These are phyloP conservation scores for Fistulinella cinereoalba DNA, from an alignment of 1,284 basidiomycete species.

Conservation along the genomic window DNA sequence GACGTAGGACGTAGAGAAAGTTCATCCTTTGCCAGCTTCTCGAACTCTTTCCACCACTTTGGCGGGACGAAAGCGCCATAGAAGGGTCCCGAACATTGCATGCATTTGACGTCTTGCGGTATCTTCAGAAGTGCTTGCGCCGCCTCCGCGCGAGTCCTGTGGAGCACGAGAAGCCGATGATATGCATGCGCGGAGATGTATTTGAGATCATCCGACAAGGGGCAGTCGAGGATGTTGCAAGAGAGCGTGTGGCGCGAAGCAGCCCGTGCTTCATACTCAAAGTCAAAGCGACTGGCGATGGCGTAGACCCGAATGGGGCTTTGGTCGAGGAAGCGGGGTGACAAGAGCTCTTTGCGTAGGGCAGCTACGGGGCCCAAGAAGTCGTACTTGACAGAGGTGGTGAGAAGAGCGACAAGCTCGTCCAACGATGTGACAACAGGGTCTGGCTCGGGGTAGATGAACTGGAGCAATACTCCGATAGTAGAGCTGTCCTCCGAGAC, in stretches of 20 bases:
- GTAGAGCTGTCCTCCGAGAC: conserved; percentile 48
- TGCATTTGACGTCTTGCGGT: conserved; percentile 55
- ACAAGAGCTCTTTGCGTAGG: conserved; percentile 52
- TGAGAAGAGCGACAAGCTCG: conserved; percentile 50
- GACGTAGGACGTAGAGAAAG: conserved; percentile 54
- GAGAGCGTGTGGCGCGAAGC: conserved; percentile 57
- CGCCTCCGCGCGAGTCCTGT: conserved; percentile 48
- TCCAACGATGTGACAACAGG: conserved; percentile 48
- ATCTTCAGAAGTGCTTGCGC: conserved; percentile 47
- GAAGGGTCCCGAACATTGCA: conserved; percentile 59
- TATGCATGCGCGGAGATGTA: conserved; percentile 63
- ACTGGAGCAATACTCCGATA: conserved; percentile 50
- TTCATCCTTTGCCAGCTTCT: conserved; percentile 54
- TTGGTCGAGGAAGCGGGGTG: conserved; percentile 45
- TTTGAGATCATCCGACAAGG: conserved; percentile 60
- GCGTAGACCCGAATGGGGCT: conserved; percentile 64
- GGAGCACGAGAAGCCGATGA: conserved; percentile 59
- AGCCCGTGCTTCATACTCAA: conserved; percentile 53
- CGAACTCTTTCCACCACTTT: conserved; percentile 67
- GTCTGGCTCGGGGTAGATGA: conserved; percentile 54
- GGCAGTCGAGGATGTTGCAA: conserved; percentile 50
- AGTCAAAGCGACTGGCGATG: conserved; percentile 61
- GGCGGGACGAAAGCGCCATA: conserved; percentile 49
- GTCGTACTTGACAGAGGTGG: conserved; percentile 64
- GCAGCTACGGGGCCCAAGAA: conserved; percentile 44